These are phyloP conservation scores for Suillus occidentalis DNA, from an alignment of 768 basidiomycete genomes.

Conservation along the genomic window DNA sequence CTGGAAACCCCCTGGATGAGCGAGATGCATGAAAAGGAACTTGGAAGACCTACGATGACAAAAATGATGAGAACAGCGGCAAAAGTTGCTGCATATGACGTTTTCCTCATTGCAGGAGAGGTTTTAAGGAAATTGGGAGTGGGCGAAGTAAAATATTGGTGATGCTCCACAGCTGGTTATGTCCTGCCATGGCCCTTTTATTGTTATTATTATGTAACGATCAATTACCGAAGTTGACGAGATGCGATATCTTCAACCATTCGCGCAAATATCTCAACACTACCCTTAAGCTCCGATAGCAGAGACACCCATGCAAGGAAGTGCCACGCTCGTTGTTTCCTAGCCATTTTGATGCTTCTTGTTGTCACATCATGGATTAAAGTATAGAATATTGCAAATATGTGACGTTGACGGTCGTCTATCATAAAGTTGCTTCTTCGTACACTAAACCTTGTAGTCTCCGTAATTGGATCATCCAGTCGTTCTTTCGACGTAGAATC, in stretches of 20 bases:
- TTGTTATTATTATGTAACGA: neutral
- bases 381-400: neutral
- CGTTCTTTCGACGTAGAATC: no score
- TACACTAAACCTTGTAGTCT: neutral
- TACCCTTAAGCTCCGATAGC: neutral
- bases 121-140: neutral
- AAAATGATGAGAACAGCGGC: constrained; percentile 51
- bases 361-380: neutral
- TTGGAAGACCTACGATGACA: constrained; percentile 45
- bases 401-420: neutral
- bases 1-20: constrained; percentile 32
- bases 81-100: constrained; percentile 66
- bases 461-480: no score
- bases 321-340: neutral
- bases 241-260: constrained; percentile 15
- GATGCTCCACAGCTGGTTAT: constrained; percentile 2
- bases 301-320: neutral
- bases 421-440: neutral
- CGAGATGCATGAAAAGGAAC: neutral
- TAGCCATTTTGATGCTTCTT: neutral
- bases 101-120: constrained; percentile 55
- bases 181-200: neutral
- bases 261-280: constrained; percentile 24
- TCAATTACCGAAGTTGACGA: neutral
- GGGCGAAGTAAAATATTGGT: constrained; percentile 1